These are phyloP conservation scores for Coemansia sp. DNA, from an alignment of 192 early-diverging fungal genomes.

Conservation along the genomic window DNA sequence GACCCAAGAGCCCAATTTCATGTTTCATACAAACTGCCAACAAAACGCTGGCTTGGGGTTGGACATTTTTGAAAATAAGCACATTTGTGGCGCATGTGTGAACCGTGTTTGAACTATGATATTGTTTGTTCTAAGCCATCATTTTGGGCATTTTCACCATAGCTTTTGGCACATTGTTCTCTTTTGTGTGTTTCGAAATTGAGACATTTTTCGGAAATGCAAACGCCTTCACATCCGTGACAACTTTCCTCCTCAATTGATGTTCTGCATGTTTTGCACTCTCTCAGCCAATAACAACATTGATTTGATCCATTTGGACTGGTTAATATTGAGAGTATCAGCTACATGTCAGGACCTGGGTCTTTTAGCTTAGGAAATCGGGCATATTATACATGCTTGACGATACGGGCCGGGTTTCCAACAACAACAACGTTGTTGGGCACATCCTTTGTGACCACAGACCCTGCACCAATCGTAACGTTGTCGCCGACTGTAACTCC, in stretches of 20 bases:
- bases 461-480: conserved; percentile 72
- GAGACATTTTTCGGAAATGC: neutral
- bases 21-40: neutral
- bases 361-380: too few species aligned
- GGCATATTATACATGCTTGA: conserved; percentile 58
- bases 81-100: conserved; percentile 1
- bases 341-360: too few species aligned
- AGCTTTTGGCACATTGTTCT: neutral
- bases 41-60: neutral
- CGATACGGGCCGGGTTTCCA: conserved; percentile 83
- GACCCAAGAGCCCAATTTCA: too few species aligned
- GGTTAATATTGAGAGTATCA: too few species aligned
- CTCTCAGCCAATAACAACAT: too few species aligned
- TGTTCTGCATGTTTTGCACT: neutral
- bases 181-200: neutral
- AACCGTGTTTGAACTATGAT: neutral
- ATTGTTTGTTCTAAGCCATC: neutral
- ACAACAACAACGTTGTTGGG: conserved; percentile 73
- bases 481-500: conserved; percentile 89
- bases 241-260: too few species aligned
- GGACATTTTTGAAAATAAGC: neutral
- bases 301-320: too few species aligned
- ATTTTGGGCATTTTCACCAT: neutral
- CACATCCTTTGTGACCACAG: conserved; percentile 89
- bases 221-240: neutral